Conservation (phyloP, 306 rosid genomes). For the Cucurbita pepo region DNA sequence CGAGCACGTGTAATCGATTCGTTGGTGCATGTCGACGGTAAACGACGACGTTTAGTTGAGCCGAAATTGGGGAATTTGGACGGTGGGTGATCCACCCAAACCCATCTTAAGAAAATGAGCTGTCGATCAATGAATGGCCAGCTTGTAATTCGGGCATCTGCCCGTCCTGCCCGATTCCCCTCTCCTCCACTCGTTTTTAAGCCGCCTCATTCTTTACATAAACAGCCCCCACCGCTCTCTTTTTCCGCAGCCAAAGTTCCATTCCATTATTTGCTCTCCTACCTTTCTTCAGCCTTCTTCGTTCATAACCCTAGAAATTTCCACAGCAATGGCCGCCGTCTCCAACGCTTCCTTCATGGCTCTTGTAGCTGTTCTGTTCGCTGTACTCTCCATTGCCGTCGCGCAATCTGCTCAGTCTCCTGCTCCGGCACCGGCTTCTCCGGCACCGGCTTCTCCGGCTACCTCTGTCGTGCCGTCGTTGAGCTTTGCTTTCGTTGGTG, state of each 20-base stretch:
- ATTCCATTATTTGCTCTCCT: not conserved
- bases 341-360: conserved; percentile 20
- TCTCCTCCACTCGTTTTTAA: not conserved
- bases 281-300: not conserved
- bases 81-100: not conserved
- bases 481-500: conserved; percentile 23
- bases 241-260: not conserved
- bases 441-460: conserved; percentile 56
- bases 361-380: conserved; percentile 23
- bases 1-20: not conserved
- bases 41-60: not conserved
- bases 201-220: conserved; percentile 17
- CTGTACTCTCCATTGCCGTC: conserved; percentile 22
- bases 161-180: conserved; percentile 40
- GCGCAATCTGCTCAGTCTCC: conserved; percentile 49
- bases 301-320: conserved; percentile 7
- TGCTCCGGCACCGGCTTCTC: conserved; percentile 67
- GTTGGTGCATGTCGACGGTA: not conserved
- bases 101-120: conserved; percentile 16
- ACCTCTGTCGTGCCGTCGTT: conserved; percentile 35
- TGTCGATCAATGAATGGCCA: conserved; percentile 35
- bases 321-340: conserved; percentile 53
- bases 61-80: not conserved
- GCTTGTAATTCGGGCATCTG: conserved; percentile 52
- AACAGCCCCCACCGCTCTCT: not conserved